These are phyloP conservation scores for Metschnikowia koreensis DNA, from an alignment of 805 yeast species.

Conservation along the genomic window DNA sequence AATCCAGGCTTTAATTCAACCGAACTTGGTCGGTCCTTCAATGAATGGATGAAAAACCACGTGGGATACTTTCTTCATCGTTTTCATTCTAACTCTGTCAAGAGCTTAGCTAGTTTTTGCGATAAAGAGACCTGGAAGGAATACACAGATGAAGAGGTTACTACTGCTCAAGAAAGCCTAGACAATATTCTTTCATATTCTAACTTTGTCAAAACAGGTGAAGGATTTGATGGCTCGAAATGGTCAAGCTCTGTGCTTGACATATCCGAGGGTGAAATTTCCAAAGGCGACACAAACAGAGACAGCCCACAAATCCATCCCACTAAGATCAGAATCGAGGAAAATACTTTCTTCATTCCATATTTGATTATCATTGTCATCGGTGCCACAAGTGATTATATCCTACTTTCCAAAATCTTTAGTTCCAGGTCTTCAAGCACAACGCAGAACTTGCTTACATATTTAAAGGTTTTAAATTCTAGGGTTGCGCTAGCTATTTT, in stretches of 20 bases:
- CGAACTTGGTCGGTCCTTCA: constrained; percentile 50
- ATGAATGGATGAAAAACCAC: constrained; percentile 66
- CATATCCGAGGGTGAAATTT: constrained; percentile 18
- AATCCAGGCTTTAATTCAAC: constrained; percentile 63
- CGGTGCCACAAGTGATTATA: constrained; percentile 45
- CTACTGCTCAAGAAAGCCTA: constrained; percentile 23
- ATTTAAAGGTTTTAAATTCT: constrained; percentile 47
- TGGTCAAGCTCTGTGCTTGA: constrained; percentile 29
- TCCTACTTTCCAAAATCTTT: constrained; percentile 56
- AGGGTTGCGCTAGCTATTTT: constrained; percentile 59
- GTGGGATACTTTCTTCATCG: constrained; percentile 56
- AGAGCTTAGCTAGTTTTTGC: constrained; percentile 45
- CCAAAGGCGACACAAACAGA: neutral
- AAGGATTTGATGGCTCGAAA: constrained; percentile 25
- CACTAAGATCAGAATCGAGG: constrained; percentile 15
- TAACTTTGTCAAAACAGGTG: constrained; percentile 21
- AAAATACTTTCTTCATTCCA: constrained; percentile 32
- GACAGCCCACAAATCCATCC: neutral
- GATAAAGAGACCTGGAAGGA: constrained; percentile 84
- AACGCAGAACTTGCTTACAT: constrained; percentile 46
- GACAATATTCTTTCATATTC: constrained; percentile 27
- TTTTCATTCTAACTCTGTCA: constrained; percentile 52
- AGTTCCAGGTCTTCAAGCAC: constrained; percentile 43
- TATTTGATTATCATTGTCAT: constrained; percentile 23
- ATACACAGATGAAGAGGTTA: constrained; percentile 47